Conservation (phyloP, 1,139 yeast genomes). For the Kodamaea ohmeri region DNA sequence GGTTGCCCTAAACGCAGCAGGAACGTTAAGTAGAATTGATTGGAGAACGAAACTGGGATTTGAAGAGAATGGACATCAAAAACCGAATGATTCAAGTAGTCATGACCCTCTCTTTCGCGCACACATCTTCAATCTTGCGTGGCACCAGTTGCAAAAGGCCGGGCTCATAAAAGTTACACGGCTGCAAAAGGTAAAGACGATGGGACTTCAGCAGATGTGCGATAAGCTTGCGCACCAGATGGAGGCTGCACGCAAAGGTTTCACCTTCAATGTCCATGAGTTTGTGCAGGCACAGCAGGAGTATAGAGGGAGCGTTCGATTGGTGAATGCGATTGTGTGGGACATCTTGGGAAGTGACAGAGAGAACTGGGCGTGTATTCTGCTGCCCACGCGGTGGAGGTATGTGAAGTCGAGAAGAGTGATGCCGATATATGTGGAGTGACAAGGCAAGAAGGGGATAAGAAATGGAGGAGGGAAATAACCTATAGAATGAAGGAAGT, state of each 20-base stretch:
- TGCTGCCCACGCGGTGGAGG: constrained; percentile 20
- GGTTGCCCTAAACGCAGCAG: constrained; percentile 4
- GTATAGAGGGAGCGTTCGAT: constrained; percentile 13
- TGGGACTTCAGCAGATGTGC: neutral
- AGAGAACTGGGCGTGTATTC: constrained; percentile 26
- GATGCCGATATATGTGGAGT: constrained; percentile 1
- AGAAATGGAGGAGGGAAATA: neutral
- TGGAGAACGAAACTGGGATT: no score
- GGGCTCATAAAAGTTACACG: constrained; percentile 10
- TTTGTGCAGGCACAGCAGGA: constrained; percentile 11
- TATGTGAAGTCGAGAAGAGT: constrained; percentile 7
- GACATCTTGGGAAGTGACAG: constrained; percentile 21
- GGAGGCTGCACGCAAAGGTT: neutral
- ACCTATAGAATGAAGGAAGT: neutral
- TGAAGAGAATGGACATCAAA: no score
- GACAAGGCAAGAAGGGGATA: neutral
- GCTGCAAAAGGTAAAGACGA: constrained; percentile 8
- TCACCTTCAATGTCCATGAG: neutral
- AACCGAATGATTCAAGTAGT: no score
- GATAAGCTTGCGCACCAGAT: neutral
- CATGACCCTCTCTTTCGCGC: constrained; percentile 1
- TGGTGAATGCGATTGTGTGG: constrained; percentile 30
- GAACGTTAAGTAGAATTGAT: no score
- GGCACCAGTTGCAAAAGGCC: constrained; percentile 21
- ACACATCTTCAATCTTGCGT: constrained; percentile 22